These are phyloP conservation scores for Irpex lacteus DNA, from an alignment of 1,284 basidiomycete species.

Conservation along the genomic window DNA sequence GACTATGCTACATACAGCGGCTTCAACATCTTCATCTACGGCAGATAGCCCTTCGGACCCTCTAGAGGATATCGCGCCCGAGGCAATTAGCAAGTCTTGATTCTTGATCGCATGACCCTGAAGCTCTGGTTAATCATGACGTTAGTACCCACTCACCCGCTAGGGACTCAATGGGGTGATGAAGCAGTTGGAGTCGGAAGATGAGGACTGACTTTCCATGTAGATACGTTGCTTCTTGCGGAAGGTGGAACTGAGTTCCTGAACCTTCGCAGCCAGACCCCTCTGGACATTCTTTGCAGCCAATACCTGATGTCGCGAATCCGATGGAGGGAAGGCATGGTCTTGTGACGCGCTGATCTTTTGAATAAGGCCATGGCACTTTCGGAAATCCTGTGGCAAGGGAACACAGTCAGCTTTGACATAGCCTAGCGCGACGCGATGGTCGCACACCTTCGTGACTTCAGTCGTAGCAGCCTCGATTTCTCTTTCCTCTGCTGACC, in stretches of 20 bases:
- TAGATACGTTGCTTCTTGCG: constrained; percentile 97
- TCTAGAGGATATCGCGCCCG: constrained; percentile 78
- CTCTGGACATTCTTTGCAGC: constrained; percentile 96
- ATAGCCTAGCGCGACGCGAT: neutral
- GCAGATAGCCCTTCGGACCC: constrained; percentile 80
- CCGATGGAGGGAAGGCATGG: constrained; percentile 45
- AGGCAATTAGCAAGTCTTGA: constrained; percentile 85
- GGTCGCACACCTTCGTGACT: constrained; percentile 72
- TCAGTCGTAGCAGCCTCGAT: constrained; percentile 86
- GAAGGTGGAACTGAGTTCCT: constrained; percentile 91
- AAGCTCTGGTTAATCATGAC: constrained; percentile 53
- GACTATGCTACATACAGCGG: constrained; percentile 31
- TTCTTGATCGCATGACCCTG: constrained; percentile 95
- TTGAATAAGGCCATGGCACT: constrained; percentile 78
- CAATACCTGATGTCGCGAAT: constrained; percentile 54
- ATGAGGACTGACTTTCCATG: constrained; percentile 82
- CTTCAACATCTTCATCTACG: constrained; percentile 83
- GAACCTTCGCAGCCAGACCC: constrained; percentile 90
- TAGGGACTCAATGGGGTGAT: constrained; percentile 13
- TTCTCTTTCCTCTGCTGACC: constrained; percentile 88
- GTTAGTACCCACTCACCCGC: constrained; percentile 7
- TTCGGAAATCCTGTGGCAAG: constrained; percentile 73
- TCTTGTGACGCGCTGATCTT: constrained; percentile 50
- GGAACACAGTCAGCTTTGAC: neutral
- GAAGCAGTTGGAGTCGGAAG: constrained; percentile 15